These are phyloP conservation scores for Colletotrichum coccodes DNA, from an alignment of 2,329 filamentous ascomycete genomes.

Conservation along the genomic window DNA sequence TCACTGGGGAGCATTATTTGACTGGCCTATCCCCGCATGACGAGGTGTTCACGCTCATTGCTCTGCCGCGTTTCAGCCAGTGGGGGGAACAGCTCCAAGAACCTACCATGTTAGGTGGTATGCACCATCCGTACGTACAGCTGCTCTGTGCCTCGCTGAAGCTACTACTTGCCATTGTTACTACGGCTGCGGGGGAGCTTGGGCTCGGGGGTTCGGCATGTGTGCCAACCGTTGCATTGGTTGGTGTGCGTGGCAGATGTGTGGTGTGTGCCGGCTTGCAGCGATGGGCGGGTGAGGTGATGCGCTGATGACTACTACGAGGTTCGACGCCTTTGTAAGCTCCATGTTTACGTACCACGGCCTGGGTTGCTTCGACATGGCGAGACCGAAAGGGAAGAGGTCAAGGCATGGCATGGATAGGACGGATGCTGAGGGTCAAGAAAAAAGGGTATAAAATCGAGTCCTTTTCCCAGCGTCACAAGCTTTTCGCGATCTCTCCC, in stretches of 20 bases:
- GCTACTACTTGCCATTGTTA: constrained; percentile 17
- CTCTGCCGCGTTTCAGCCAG: constrained; percentile 18
- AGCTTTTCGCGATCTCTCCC: not conserved
- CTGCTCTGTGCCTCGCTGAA: not conserved
- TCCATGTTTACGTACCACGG: constrained; percentile 25
- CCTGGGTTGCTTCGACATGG: constrained; percentile 1
- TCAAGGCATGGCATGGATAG: constrained; percentile 18
- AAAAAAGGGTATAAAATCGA: constrained; percentile 16
- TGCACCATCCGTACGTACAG: not conserved
- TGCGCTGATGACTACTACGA: constrained; percentile 29
- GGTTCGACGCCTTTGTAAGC: constrained; percentile 9
- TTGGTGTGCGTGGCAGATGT: not conserved
- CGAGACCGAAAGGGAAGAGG: constrained; percentile 21
- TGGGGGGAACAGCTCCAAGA: not conserved
- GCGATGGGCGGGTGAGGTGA: constrained; percentile 20
- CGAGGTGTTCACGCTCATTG: not conserved
- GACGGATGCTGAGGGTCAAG: not conserved
- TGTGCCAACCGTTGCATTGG: not conserved
- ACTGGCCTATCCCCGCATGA: constrained; percentile 25
- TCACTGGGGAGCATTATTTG: not conserved
- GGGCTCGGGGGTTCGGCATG: constrained; percentile 31
- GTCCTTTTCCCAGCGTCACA: not conserved
- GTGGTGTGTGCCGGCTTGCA: constrained; percentile 13
- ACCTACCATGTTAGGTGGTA: not conserved
- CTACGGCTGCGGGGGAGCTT: constrained; percentile 19